A percentile compares a stretch with the other conserved stretches of the same genome.
These are phyloP conservation scores for Diplosphaera chodatii DNA, from an alignment of 139 green algal species.

Conservation along the genomic window DNA sequence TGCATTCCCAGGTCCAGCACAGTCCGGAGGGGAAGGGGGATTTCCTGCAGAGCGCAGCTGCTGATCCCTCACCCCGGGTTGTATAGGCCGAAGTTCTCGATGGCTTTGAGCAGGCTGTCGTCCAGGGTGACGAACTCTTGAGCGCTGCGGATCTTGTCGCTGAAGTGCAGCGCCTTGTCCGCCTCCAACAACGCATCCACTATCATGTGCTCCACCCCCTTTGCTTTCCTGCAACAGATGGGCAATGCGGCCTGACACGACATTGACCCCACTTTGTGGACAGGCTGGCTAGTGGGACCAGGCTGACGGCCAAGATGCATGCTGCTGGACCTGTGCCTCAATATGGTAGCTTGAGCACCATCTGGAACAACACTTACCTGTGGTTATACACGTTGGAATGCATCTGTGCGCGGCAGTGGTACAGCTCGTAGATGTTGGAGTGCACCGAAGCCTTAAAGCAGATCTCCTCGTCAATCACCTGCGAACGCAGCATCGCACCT, in stretches of 20 bases:
- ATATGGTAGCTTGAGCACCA: too few species aligned
- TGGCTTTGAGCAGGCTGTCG: constrained; percentile 48
- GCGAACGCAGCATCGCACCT: background rate
- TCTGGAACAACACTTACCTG: constrained; percentile 15
- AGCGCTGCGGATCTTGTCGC: constrained; percentile 22
- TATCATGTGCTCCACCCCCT: constrained; percentile 80
- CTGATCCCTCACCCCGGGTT: background rate
- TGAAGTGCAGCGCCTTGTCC: constrained; percentile 46
- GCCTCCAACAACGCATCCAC: constrained; percentile 71
- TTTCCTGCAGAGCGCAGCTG: background rate
- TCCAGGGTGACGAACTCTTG: constrained; percentile 61
- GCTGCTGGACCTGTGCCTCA: too few species aligned
- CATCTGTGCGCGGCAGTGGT: constrained; percentile 57
- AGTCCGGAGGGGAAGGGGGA: too few species aligned
- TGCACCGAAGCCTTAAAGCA: constrained; percentile 78
- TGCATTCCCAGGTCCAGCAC: too few species aligned
- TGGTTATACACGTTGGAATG: constrained; percentile 77
- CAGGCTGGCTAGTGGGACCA: too few species aligned
- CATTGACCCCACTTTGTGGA: too few species aligned
- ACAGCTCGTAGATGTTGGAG: constrained; percentile 69
- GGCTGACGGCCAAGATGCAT: too few species aligned
- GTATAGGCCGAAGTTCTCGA: background rate
- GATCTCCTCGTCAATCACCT: constrained; percentile 74
- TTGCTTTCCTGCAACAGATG: constrained; percentile 44
- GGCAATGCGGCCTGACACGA: too few species aligned